A percentile compares a stretch with the other conserved stretches of the same genome.
These are phyloP conservation scores for Silene uniflora DNA, from an alignment of 148 eudicot species.

Conservation along the genomic window DNA sequence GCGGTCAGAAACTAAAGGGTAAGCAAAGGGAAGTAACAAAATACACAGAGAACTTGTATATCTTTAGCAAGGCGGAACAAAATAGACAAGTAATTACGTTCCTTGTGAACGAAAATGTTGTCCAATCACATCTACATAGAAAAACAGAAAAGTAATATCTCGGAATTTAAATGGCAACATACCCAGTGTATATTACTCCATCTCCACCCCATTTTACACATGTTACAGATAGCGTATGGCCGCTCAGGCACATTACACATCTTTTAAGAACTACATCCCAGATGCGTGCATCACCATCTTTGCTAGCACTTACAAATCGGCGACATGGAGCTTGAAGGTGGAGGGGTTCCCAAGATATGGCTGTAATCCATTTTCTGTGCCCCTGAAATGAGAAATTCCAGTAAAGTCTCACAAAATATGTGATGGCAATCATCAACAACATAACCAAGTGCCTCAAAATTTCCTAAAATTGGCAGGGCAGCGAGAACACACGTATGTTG, in stretches of 20 bases:
- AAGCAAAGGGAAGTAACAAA: no score
- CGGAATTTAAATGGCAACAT: conserved; percentile 20
- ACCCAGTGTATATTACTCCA: conserved; percentile 97
- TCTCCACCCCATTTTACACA: conserved; percentile 99
- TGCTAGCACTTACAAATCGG: conserved; percentile 90
- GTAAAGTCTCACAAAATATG: neutral
- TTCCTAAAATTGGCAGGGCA: no score
- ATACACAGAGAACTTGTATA: no score
- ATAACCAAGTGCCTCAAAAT: neutral
- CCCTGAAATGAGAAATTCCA: conserved; percentile 51
- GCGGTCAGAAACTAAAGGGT: neutral
- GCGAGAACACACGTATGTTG: no score
- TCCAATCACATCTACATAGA: neutral
- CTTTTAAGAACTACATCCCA: conserved; percentile 72
- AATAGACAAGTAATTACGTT: neutral
- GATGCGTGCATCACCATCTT: conserved; percentile 97
- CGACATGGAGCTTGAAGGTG: conserved; percentile 88
- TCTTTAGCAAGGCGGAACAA: neutral
- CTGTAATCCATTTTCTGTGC: conserved; percentile 96
- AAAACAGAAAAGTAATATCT: neutral
- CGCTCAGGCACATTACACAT: conserved; percentile 72
- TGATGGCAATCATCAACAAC: neutral
- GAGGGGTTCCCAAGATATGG: conserved; percentile 92
- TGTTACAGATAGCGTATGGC: conserved; percentile 86
- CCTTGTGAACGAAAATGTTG: neutral